Conservation (phyloP, 495 filamentous ascomycete genomes). For the Acidomyces sp. region DNA sequence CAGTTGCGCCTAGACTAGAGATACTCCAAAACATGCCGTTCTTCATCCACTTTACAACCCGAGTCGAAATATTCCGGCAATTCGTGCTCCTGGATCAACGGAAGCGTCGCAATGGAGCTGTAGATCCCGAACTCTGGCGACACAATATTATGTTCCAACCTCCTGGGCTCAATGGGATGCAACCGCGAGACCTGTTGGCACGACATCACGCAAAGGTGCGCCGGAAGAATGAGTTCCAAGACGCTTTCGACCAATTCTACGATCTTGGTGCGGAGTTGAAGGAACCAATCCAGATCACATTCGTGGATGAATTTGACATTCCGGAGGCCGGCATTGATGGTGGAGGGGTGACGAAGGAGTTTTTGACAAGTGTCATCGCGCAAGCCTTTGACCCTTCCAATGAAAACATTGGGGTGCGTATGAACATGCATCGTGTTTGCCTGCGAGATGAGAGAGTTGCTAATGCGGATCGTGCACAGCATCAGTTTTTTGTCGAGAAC, state of each 20-base stretch:
- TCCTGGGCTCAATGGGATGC: slow-evolving; percentile 10
- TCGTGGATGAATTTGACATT: slow-evolving; percentile 79
- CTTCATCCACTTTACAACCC: slow-evolving; percentile 80
- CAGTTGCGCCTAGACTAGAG: slow-evolving; percentile 72
- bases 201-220: slow-evolving; percentile 72
- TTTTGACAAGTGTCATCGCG: slow-evolving; percentile 76
- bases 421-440: too few relatives aligned
- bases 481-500: slow-evolving; percentile 66
- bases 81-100: slow-evolving; percentile 77
- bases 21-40: slow-evolving; percentile 95
- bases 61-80: slow-evolving; percentile 87
- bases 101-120: slow-evolving; percentile 53
- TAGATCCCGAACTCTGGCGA: slow-evolving; percentile 73
- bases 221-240: slow-evolving; percentile 68
- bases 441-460: too few relatives aligned
- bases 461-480: too few relatives aligned
- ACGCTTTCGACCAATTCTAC: slow-evolving; percentile 80
- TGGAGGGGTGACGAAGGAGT: slow-evolving; percentile 95
- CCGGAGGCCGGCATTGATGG: slow-evolving; percentile 92
- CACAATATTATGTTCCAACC: slow-evolving; percentile 35
- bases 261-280: slow-evolving; percentile 69
- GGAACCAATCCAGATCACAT: slow-evolving; percentile 95
- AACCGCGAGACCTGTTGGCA: slow-evolving; percentile 40
- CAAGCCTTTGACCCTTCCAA: slow-evolving; percentile 60
- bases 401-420: slow-evolving; percentile 31